Conservation (phyloP, 306 rosid genomes). For the Styphnolobium japonicum region DNA sequence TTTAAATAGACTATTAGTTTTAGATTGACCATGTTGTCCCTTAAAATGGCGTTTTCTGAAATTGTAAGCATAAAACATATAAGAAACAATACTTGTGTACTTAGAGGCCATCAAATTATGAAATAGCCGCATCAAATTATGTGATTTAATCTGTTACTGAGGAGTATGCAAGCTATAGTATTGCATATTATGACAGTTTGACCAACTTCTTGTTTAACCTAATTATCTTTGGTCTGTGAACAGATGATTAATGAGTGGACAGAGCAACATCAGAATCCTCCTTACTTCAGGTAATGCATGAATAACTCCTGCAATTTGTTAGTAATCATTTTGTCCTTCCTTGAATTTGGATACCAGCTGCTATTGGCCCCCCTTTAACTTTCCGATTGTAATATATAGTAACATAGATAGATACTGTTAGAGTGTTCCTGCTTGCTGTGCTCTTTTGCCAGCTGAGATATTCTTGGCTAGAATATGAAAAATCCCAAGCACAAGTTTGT, state of each 20-base stretch:
- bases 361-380: background rate
- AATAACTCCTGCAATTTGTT: background rate
- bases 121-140: background rate
- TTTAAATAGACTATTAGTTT: background rate
- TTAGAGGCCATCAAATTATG: constrained; percentile 9
- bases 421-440: background rate
- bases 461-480: background rate
- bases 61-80: background rate
- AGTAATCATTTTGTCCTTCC: background rate
- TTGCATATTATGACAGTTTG: background rate
- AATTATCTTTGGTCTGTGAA: constrained; percentile 9
- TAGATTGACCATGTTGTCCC: background rate
- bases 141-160: background rate
- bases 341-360: background rate
- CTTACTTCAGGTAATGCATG: constrained; percentile 43
- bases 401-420: background rate
- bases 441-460: background rate
- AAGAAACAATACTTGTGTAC: background rate
- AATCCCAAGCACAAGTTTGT: background rate
- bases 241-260: constrained; percentile 45
- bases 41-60: background rate
- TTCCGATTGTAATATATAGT: background rate
- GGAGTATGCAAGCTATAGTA: background rate
- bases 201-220: background rate
- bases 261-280: constrained; percentile 15